Evolutionary conservation across 495 filamentous ascomycete species (phyloP), one percentile per base, ranked within the genome.

Genomic region (Xylaria longipes): DNA sequence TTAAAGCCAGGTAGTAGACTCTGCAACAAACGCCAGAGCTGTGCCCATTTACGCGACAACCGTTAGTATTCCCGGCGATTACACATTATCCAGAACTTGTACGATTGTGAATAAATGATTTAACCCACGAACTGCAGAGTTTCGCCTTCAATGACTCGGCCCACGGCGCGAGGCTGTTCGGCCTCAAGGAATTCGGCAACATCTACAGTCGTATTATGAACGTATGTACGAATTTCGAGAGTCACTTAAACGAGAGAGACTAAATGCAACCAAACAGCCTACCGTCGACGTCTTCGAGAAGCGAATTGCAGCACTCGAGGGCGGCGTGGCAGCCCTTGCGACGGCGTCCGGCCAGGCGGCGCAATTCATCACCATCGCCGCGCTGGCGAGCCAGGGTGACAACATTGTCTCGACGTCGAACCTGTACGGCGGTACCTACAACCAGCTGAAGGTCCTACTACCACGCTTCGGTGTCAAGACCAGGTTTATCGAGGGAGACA

Each of bases 201-300:
- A 98, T 99, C 84, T 99, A 99, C 87, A 94, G 91, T 77, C 92
- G 96, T 69, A 96, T 99, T 75, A 97, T 97, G 94, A 99, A 99
- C 81, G 86, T 88, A 65, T 76, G 84, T 80, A 35, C 29, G 25
- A 50, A 25, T 48, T 5, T n/a, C n/a, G n/a, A n/a, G n/a, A 43
- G 20, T 31, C 39, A 46, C 45, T 15, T 14, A 20, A 56, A n/a
- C 6, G 43, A 12, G 27, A 25, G 22, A 29, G 11, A 41, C 69
- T 48, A 48, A 71, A 14, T 8, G 43, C n/a, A 39, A 17, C 37
- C 37, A 4, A 65, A 72, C 80, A 94, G 92, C 96, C 96, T 3
- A 99, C 96, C 7, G 93, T 97, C 70, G 97, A 98, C 82, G 97
- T 98, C 54, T 96, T 98, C 71, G 96, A 99, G 83, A 98, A 98